Percentiles rank a stretch among this genome's conserved stretches.
Evolutionary conservation across 352 stramenopile species (phyloP).

Genomic region (Phytopythium aichiense): DNA sequence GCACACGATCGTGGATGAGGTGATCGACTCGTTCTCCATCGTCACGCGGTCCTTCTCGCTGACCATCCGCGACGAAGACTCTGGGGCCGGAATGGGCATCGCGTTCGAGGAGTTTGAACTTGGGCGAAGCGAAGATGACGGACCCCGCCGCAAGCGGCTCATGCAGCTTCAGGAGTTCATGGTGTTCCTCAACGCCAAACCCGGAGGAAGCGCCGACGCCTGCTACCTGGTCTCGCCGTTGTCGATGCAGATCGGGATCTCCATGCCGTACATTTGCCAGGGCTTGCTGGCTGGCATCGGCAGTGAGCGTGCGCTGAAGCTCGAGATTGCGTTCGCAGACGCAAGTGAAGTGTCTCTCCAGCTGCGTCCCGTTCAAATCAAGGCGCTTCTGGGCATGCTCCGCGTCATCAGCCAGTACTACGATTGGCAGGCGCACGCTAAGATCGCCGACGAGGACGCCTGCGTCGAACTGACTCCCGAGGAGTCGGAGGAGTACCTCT

Average conservation of each 20-base stretch:
- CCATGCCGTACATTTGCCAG: constrained; percentile 67
- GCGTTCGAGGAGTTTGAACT: constrained; percentile 61
- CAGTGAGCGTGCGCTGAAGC: constrained; percentile 36
- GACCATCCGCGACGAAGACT: constrained; percentile 60
- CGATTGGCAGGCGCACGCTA: constrained; percentile 60
- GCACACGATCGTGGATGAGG: constrained; percentile 52
- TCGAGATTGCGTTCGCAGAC: constrained; percentile 45
- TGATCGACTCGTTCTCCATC: constrained; percentile 73
- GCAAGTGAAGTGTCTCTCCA: constrained; percentile 35
- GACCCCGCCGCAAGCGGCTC: constrained; percentile 35
- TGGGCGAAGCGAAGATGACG: constrained; percentile 23
- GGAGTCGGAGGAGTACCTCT: constrained; percentile 56
- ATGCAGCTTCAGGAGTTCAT: constrained; percentile 60
- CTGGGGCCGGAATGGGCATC: constrained; percentile 45
- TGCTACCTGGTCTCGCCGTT: constrained; percentile 52
- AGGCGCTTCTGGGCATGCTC: constrained; percentile 51
- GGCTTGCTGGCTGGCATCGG: constrained; percentile 47
- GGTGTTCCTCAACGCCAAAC: constrained; percentile 58
- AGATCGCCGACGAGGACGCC: constrained; percentile 52
- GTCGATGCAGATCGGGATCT: constrained; percentile 49
- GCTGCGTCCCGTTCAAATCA: constrained; percentile 62
- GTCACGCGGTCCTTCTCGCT: constrained; percentile 42
- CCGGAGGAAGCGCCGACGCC: constrained; percentile 21
- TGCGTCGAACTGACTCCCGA: constrained; percentile 48
- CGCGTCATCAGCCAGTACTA: constrained; percentile 58